A percentile compares a stretch with the other conserved stretches of the same genome.
Conservation (phyloP, 768 basidiomycete genomes). For the Suillus brevipes region DNA sequence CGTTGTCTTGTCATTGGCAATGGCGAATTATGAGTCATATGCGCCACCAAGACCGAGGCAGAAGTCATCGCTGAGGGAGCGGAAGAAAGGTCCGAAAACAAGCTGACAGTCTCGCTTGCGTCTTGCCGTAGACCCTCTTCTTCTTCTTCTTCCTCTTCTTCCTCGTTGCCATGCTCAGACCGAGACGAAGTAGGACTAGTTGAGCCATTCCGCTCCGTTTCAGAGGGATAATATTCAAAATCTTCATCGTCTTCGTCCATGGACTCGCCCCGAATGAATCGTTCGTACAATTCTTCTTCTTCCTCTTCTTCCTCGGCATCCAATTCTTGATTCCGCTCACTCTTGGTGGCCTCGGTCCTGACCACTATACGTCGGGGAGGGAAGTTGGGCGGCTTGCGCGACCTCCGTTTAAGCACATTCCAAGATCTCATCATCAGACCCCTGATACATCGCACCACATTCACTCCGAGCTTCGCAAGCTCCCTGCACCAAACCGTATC, state of each 20-base stretch:
- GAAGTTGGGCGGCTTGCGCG: constrained; percentile 11
- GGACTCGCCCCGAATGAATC: constrained; percentile 61
- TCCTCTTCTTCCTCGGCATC: constrained; percentile 27
- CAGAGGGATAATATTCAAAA: constrained; percentile 19
- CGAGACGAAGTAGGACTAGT: constrained; percentile 24
- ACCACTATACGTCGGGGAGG: not conserved
- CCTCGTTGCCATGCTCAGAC: constrained; percentile 34
- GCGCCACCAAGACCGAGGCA: constrained; percentile 53
- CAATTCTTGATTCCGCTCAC: not conserved
- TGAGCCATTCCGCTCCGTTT: constrained; percentile 15
- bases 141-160: constrained; percentile 27
- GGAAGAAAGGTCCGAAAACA: constrained; percentile 57
- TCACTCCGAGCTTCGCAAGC: constrained; percentile 34
- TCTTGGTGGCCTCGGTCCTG: constrained; percentile 8
- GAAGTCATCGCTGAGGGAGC: constrained; percentile 33
- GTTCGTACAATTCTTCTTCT: constrained; percentile 46
- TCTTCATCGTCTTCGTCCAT: constrained; percentile 49
- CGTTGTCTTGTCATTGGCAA: constrained; percentile 51
- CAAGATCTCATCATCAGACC: constrained; percentile 18
- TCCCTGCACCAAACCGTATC: constrained; percentile 44
- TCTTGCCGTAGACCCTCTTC: constrained; percentile 24
- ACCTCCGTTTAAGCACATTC: constrained; percentile 18
- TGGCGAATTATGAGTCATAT: constrained; percentile 44
- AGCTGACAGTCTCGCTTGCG: constrained; percentile 43
- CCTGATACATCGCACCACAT: constrained; percentile 30